Evolutionary conservation across 352 stramenopile genomes (phyloP), one percentile per base, ranked within the genome.

Genomic region (Globisporangium sylvaticum): DNA sequence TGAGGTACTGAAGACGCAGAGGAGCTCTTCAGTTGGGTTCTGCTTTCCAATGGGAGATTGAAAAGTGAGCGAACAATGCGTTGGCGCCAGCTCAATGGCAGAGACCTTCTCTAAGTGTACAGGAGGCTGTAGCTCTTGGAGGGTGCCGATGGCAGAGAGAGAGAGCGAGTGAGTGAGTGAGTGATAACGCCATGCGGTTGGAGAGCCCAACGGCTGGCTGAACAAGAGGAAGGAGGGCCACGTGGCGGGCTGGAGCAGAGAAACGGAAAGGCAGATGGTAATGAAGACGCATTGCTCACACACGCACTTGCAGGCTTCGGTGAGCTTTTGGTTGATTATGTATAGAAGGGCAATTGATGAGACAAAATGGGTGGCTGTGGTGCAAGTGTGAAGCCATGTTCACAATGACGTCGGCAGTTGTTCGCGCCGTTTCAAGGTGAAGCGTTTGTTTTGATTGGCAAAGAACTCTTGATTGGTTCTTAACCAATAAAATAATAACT

Each of bases 21-120:
- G 1, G 50, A 14, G 52, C 53, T 24, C 32, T 39, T 29, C 29
- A 59, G 54, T 59, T 44, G 18, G 18, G 18, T 22, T 54, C 25
- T 34, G 27, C 34, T 63, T 39, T 63, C 18, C 37, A 10, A 63
- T 54, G 24, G 37, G 37, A 34, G 37, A 54, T 50, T 54, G 37
- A 22, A 59, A 59, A 31, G 18, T 50, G 15, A 22, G 42, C 10
- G 42, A 20, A 24, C 39, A n/a, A 7, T n/a, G 39, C 1, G 37
- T 18, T 20, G 12, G 42, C 20, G 42, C 5, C 5, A 50, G 42
- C 4, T 7, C 15, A n/a, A 9, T 48, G 39, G 6, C 5, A 48
- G 15, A 48, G 15, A 48, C 39, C 6, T 48, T n/a, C 39, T 48
- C 15, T 48, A 46, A 18, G n/a, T n/a, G n/a, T 5, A 15, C 18